phyloP scores from a whole-genome alignment of 73 alveolate species.

The Loxodes magnus region DNA sequence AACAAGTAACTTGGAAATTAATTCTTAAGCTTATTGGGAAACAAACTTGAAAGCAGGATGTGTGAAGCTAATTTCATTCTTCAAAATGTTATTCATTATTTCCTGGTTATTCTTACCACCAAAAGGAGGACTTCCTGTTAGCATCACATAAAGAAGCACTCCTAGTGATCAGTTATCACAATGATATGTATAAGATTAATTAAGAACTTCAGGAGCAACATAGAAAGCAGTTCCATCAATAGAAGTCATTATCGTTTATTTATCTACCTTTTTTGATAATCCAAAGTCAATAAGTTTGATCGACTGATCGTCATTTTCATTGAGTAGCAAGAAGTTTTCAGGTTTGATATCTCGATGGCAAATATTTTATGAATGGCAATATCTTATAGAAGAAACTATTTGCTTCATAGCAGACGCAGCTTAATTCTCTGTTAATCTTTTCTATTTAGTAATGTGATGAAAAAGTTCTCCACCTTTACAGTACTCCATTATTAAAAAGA shows the following conservation, averaged over 20 bases:
- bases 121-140: constrained; percentile 69
- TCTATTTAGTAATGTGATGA: constrained; percentile 16
- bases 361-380: constrained; percentile 27
- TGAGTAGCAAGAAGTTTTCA: constrained; percentile 69
- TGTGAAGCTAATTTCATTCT: constrained; percentile 35
- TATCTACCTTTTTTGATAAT: constrained; percentile 39
- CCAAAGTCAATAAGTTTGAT: constrained; percentile 92
- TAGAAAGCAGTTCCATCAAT: constrained; percentile 72
- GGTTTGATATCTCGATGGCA: constrained; percentile 86
- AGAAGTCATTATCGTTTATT: constrained; percentile 33
- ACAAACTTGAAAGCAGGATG: constrained; percentile 32
- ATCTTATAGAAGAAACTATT: constrained; percentile 35
- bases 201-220: constrained; percentile 80
- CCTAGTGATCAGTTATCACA: constrained; percentile 87
- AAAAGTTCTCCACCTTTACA: constrained; percentile 56
- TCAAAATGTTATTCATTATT: constrained; percentile 56
- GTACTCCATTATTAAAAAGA: constrained; percentile 59
- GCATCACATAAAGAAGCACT: constrained; percentile 58
- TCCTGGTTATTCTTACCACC: constrained; percentile 65
- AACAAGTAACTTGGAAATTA: constrained; percentile 52
- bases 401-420: constrained; percentile 34
- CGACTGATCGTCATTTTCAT: constrained; percentile 48
- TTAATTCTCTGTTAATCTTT: constrained; percentile 29
- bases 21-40: constrained; percentile 62
- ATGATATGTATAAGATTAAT: constrained; percentile 52